phyloP scores from a whole-genome alignment of 2,329 filamentous ascomycete species.

The Venturia aucupariae region DNA sequence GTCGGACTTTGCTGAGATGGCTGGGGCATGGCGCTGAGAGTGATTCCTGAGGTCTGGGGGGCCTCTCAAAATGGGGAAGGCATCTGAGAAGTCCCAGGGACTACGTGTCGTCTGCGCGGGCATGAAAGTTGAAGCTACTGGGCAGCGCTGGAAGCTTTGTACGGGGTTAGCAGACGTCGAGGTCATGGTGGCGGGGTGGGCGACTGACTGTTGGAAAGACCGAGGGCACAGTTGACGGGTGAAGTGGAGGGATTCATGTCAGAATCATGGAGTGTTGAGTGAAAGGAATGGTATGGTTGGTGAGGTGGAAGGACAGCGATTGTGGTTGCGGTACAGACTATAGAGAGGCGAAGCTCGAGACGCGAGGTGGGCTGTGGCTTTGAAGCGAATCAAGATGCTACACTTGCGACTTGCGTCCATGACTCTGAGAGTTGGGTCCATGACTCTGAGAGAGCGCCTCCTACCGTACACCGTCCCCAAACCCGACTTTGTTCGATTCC shows the following conservation, averaged over 20 bases:
- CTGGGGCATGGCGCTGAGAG: not conserved
- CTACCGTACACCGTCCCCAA: too few species aligned
- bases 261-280: not conserved
- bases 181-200: not conserved
- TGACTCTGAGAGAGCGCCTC: too few species aligned
- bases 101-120: slow-evolving; percentile 26
- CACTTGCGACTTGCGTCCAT: too few species aligned
- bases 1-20: not conserved
- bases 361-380: not conserved
- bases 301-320: too few species aligned
- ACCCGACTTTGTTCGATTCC: too few species aligned
- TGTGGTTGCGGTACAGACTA: not conserved
- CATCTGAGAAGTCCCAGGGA: slow-evolving; percentile 39
- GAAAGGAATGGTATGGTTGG: not conserved
- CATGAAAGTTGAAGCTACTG: slow-evolving; percentile 20
- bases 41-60: slow-evolving; percentile 16
- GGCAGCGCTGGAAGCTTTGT: not conserved
- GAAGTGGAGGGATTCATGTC: not conserved
- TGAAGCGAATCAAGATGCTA: too few species aligned
- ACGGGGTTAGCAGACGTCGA: not conserved
- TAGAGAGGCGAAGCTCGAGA: not conserved
- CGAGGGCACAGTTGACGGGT: not conserved
- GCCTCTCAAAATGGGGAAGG: slow-evolving; percentile 33
- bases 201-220: not conserved
- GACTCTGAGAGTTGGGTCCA: too few species aligned